Percentiles rank a stretch among this genome's conserved stretches.
Conservation (phyloP, 306 rosid species). For the Citrullus colocynthis region DNA sequence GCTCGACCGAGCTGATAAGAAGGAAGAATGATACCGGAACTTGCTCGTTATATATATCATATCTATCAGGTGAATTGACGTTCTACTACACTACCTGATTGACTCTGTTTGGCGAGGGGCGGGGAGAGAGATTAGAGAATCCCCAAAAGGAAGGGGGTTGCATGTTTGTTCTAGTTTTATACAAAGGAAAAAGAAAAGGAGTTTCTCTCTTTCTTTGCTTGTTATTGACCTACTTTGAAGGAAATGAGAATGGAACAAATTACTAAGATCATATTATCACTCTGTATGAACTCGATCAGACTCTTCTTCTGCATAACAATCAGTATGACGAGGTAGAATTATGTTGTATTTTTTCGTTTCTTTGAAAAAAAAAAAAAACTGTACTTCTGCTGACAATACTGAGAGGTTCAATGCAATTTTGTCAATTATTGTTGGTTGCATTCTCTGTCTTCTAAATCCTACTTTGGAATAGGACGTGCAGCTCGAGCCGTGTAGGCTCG, state of each 20-base stretch:
- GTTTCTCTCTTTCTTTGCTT: neutral
- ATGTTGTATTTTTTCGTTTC: neutral
- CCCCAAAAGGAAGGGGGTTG: neutral
- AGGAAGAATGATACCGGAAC: conserved; percentile 35
- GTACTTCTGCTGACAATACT: neutral
- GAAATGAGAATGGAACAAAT: neutral
- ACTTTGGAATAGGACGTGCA: neutral
- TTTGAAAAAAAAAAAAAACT: neutral
- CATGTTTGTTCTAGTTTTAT: neutral
- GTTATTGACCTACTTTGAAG: neutral
- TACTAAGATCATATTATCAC: neutral
- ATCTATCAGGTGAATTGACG: neutral
- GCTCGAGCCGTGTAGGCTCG: neutral
- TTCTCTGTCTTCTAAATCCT: neutral
- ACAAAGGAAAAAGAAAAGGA: neutral
- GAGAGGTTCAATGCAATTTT: neutral
- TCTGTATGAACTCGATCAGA: neutral
- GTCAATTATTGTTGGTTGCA: neutral
- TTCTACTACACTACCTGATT: conserved; percentile 1
- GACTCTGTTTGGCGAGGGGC: neutral
- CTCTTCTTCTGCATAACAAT: neutral
- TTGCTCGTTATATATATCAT: neutral
- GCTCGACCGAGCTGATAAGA: conserved; percentile 49
- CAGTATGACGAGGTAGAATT: neutral
- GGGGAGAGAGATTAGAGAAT: neutral